Evolutionary conservation across 2,329 filamentous ascomycete species (phyloP).

Genomic region (Fusarium transvaalense): DNA sequence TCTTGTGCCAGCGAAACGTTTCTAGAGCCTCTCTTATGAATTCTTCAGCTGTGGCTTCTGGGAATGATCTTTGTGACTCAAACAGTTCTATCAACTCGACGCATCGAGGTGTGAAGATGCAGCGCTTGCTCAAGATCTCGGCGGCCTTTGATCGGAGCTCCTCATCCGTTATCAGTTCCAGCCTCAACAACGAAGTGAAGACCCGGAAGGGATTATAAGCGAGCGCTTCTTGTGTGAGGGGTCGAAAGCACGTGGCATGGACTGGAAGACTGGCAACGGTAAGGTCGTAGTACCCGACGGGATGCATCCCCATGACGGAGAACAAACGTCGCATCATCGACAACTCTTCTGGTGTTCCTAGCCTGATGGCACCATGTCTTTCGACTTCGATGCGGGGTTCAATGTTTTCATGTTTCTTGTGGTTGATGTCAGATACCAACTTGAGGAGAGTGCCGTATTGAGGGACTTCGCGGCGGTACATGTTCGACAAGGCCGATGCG

Average conservation of each 20-base stretch:
- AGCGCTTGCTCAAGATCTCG: slow-evolving; percentile 53
- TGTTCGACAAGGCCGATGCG: slow-evolving; percentile 51
- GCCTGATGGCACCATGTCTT: slow-evolving; percentile 62
- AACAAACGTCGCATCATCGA: slow-evolving; percentile 59
- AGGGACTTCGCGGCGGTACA: slow-evolving; percentile 54
- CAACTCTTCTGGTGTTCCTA: slow-evolving; percentile 61
- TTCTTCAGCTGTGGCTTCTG: slow-evolving; percentile 47
- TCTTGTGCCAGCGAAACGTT: slow-evolving; percentile 62
- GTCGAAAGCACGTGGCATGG: slow-evolving; percentile 66
- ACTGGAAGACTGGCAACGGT: slow-evolving; percentile 61
- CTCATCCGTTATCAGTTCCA: slow-evolving; percentile 55
- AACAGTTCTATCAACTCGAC: slow-evolving; percentile 53
- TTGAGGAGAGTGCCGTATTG: slow-evolving; percentile 52
- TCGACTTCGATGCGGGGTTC: slow-evolving; percentile 39
- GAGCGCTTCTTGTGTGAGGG: slow-evolving; percentile 52
- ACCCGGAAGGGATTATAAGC: slow-evolving; percentile 54
- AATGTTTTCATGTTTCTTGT: neutral
- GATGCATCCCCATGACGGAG: slow-evolving; percentile 60
- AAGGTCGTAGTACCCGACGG: slow-evolving; percentile 67
- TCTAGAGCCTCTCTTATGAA: slow-evolving; percentile 60
- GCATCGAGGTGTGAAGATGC: slow-evolving; percentile 58
- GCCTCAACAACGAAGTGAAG: slow-evolving; percentile 55
- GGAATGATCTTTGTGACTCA: slow-evolving; percentile 51
- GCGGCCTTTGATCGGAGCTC: slow-evolving; percentile 51
- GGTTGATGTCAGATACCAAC: slow-evolving; percentile 49